Evolutionary conservation across 2,329 filamentous ascomycete species (phyloP).

Genomic region (Colletotrichum shisoi): DNA sequence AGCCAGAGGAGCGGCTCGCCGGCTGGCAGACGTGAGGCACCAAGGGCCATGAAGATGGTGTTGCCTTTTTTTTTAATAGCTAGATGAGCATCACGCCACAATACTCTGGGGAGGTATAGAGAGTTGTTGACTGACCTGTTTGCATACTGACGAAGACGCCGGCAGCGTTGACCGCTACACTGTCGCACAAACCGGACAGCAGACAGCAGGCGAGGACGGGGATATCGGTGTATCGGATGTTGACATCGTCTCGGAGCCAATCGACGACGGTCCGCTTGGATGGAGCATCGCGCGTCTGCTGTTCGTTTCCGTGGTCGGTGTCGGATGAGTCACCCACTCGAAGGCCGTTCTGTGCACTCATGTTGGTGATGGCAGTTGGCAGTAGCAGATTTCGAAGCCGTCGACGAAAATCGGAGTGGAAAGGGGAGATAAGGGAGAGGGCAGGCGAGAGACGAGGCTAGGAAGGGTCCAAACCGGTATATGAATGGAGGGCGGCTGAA

Average conservation of each 20-base stretch:
- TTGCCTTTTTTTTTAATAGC: constrained; percentile 56
- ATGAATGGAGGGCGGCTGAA: constrained; percentile 15
- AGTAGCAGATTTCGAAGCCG: neutral
- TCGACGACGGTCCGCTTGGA: constrained; percentile 25
- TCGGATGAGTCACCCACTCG: constrained; percentile 33
- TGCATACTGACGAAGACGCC: constrained; percentile 54
- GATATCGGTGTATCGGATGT: constrained; percentile 44
- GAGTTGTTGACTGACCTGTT: constrained; percentile 41
- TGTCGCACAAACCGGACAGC: constrained; percentile 53
- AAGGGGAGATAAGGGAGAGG: neutral
- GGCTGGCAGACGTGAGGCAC: constrained; percentile 60
- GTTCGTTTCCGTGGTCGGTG: constrained; percentile 26
- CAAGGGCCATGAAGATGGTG: constrained; percentile 69
- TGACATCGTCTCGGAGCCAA: constrained; percentile 40
- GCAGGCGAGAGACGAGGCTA: no score
- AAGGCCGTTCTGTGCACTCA: constrained; percentile 30
- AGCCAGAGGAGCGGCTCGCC: constrained; percentile 62
- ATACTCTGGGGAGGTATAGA: neutral
- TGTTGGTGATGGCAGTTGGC: neutral
- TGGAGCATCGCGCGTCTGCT: neutral
- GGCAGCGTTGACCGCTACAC: constrained; percentile 52
- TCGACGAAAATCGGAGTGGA: constrained; percentile 2
- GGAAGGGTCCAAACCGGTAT: constrained; percentile 5
- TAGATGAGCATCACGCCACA: neutral
- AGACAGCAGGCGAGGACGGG: constrained; percentile 53